phyloP scores from a whole-genome alignment of 306 rosid genomes.

The Cucurbita ficifolia region DNA sequence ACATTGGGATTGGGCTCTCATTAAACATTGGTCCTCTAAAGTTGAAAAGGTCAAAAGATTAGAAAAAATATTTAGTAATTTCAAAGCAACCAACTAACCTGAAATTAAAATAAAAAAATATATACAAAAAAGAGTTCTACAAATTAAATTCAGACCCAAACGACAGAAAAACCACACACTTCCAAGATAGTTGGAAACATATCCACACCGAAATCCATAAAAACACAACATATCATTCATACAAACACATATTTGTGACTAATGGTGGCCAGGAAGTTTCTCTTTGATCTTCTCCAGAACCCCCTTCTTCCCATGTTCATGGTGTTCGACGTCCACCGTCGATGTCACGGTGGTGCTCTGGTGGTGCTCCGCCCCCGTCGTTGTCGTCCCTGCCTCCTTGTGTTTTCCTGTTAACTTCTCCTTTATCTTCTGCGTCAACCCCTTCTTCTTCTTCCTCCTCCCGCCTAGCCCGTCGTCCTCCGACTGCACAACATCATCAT shows the following conservation, averaged over 20 bases:
- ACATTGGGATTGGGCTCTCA: too few species aligned
- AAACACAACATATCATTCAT: too few species aligned
- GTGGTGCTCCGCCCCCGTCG: slow-evolving; percentile 6
- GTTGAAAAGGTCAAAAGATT: too few species aligned
- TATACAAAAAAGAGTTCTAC: too few species aligned
- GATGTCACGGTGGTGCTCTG: neutral
- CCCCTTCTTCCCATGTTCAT: slow-evolving; percentile 46
- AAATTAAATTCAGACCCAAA: too few species aligned
- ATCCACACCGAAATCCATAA: too few species aligned
- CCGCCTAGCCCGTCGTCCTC: slow-evolving; percentile 81
- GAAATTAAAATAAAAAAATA: too few species aligned
- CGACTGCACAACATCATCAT: slow-evolving; percentile 11
- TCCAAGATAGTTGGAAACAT: too few species aligned
- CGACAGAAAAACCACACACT: too few species aligned
- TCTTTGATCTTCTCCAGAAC: slow-evolving; percentile 62
- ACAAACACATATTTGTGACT: neutral
- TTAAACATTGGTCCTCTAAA: too few species aligned
- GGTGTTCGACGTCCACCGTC: neutral
- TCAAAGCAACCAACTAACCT: too few species aligned
- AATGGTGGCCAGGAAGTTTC: slow-evolving; percentile 62
- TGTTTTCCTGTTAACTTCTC: slow-evolving; percentile 35
- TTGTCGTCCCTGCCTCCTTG: neutral
- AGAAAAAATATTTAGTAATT: too few species aligned
- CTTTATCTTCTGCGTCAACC: slow-evolving; percentile 45
- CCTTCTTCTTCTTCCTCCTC: slow-evolving; percentile 52